phyloP scores from a whole-genome alignment of 1,139 yeast genomes.

The Candida tropicalis region DNA sequence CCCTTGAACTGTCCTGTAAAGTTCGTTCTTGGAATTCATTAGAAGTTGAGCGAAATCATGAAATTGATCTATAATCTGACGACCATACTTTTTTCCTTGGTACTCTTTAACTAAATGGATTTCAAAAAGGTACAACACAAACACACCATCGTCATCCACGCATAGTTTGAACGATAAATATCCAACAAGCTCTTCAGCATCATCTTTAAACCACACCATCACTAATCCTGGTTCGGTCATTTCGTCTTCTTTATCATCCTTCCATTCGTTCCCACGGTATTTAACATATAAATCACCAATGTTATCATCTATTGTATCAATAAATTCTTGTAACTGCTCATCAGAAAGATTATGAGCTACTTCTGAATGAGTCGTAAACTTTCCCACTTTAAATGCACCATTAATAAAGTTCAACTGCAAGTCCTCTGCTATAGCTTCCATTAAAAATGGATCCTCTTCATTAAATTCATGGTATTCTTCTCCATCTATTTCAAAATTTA shows the following conservation, averaged over 20 bases:
- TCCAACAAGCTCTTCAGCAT: constrained; percentile 29
- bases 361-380: constrained; percentile 2
- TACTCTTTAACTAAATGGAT: constrained; percentile 42
- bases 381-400: constrained; percentile 3
- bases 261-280: constrained; percentile 48
- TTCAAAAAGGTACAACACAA: constrained; percentile 55
- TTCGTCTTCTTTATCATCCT: constrained; percentile 43
- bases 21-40: constrained; percentile 10
- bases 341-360: constrained; percentile 10
- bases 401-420: constrained; percentile 3
- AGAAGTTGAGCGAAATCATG: constrained; percentile 28
- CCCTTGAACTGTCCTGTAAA: constrained; percentile 23
- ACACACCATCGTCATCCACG: constrained; percentile 26
- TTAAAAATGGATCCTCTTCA: constrained; percentile 18
- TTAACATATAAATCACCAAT: constrained; percentile 31
- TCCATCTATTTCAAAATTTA: constrained; percentile 13
- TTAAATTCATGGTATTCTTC: constrained; percentile 16
- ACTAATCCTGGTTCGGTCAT: constrained; percentile 48
- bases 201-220: constrained; percentile 32
- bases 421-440: constrained; percentile 17
- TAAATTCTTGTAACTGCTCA: constrained; percentile 19
- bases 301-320: constrained; percentile 32
- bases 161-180: constrained; percentile 49
- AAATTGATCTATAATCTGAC: constrained; percentile 30
- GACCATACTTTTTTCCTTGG: constrained; percentile 39